phyloP scores from a whole-genome alignment of 495 filamentous ascomycete species.

The Aspergillus carlsbadensis region DNA sequence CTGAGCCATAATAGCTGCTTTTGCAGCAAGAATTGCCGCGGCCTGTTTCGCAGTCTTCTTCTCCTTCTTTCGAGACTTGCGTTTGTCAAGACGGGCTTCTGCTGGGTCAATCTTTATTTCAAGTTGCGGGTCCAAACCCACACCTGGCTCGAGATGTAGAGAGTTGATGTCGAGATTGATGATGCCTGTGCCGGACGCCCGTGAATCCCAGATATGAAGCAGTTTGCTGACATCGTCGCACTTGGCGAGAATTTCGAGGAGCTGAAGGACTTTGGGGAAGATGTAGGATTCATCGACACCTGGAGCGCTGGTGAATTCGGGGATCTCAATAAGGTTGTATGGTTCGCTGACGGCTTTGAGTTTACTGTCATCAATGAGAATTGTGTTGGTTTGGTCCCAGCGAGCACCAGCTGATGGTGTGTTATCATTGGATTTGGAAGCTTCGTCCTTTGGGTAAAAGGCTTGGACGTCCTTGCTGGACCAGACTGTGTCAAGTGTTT shows the following conservation, averaged over 20 bases:
- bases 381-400: conserved; percentile 84
- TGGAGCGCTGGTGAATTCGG: conserved; percentile 60
- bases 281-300: conserved; percentile 29
- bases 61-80: conserved; percentile 24
- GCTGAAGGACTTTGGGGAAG: conserved; percentile 32
- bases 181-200: conserved; percentile 17
- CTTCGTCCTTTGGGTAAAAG: conserved; percentile 37
- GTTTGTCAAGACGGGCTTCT: conserved; percentile 14
- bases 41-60: conserved; percentile 11
- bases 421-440: not conserved
- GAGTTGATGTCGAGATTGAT: conserved; percentile 24
- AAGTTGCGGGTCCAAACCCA: not conserved
- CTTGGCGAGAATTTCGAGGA: conserved; percentile 32
- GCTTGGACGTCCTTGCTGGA: conserved; percentile 47
- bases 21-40: not conserved
- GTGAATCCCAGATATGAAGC: conserved; percentile 27
- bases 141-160: not conserved
- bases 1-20: not conserved
- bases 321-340: conserved; percentile 75
- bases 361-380: conserved; percentile 81
- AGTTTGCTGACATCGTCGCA: conserved; percentile 43
- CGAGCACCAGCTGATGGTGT: not conserved
- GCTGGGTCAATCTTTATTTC: not conserved
- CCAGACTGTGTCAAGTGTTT: conserved; percentile 76
- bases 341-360: conserved; percentile 82